Evolutionary conservation across 805 yeast genomes (phyloP), one percentile per base, ranked within the genome.

Genomic region (Lipomyces anomalus): DNA sequence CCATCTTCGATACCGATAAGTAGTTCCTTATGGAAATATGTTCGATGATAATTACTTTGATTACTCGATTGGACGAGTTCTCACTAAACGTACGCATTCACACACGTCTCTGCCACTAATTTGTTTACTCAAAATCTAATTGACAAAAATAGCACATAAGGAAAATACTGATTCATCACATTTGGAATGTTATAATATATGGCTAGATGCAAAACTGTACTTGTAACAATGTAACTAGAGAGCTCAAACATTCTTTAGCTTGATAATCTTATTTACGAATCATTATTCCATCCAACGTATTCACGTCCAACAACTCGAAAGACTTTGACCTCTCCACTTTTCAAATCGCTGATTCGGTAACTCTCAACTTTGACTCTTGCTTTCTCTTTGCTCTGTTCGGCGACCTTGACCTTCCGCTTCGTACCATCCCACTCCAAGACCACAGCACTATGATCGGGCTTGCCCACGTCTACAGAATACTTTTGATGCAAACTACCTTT

Each of bases 241-340:
- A n/a, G 20, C 6, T 7, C 23, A 17, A 6, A 7, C 6, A 17
- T 20, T 35, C 11, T 7, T 5, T 35, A n/a, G 9, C n/a, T 17
- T 5, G 6, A n/a, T 16, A 11, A 26, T 20, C 33, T 21, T 3
- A 24, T 7, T 32, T 30, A 17, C 30, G 6, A 21, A 22, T 40
- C 42, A n/a, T 40, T 38, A 20, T 45, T 45, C 95, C 95, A 88
- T 3, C 80, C 82, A 35, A 87, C 75, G 57, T 73, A 80, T 29
- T 75, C 79, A 50, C 86, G 76, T 9, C 84, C 85, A 26, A 88
- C 82, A 4, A 78, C 76, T 59, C 97, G 76, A 65, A 80, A 92
- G 3, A 89, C 84, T 52, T 84, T 75, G 9, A 90, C 67, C 56
- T 78, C 79, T 3, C 98, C 98, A 47, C 78, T 69, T 60, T 76